These are phyloP conservation scores for Epichloe aotearoae DNA, from an alignment of 2,329 filamentous ascomycete species.

Conservation along the genomic window DNA sequence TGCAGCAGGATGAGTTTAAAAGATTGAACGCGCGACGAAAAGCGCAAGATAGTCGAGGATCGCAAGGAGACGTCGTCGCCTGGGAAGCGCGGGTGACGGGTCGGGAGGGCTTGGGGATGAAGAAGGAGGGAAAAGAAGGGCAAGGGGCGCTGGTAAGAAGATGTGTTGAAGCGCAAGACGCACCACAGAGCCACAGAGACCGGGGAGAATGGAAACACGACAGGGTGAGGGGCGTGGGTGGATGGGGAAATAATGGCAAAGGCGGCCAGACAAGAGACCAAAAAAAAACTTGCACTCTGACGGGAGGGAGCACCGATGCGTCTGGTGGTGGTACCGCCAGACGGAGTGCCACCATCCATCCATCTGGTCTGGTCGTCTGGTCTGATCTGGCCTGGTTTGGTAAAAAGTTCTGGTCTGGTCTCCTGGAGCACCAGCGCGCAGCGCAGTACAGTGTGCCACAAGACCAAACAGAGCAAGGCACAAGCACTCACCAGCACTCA, in stretches of 20 bases:
- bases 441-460: too few species aligned
- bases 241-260: conserved; percentile 1
- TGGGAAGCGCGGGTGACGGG: conserved; percentile 15
- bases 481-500: not conserved
- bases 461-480: not conserved
- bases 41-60: conserved; percentile 18
- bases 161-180: conserved; percentile 11
- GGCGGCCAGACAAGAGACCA: not conserved
- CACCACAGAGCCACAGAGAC: conserved; percentile 9
- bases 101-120: conserved; percentile 16
- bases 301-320: too few species aligned
- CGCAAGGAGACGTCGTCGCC: conserved; percentile 19
- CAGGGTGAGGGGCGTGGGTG: conserved; percentile 13
- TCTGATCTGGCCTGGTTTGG: too few species aligned
- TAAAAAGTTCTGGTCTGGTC: too few species aligned
- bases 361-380: too few species aligned
- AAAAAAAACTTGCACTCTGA: not conserved
- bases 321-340: too few species aligned
- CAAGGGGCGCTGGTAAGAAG: conserved; percentile 14
- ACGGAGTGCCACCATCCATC: too few species aligned
- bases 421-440: too few species aligned
- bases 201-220: conserved; percentile 20
- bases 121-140: conserved; percentile 12
- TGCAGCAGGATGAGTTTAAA: conserved; percentile 2
- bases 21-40: conserved; percentile 8